Evolutionary conservation across 2,329 filamentous ascomycete species (phyloP).

Genomic region (Bipolaris sorokiniana): DNA sequence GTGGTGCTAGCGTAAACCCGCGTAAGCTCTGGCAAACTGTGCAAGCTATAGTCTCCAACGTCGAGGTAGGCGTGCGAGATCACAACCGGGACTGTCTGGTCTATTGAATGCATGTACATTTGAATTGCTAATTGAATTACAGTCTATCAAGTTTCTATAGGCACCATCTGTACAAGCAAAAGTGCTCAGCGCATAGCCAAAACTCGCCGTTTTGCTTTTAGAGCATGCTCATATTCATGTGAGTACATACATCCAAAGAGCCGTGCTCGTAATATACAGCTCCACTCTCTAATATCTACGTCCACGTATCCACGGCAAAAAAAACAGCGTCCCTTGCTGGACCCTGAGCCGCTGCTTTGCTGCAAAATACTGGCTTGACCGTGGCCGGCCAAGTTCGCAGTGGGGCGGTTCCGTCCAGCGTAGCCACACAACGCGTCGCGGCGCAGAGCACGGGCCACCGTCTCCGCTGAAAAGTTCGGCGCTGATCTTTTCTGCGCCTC

Average conservation of each 20-base stretch:
- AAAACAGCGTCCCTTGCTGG: background rate
- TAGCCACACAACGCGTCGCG: constrained; percentile 7
- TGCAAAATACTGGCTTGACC: constrained; percentile 4
- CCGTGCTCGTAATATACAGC: background rate
- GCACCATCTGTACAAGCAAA: background rate
- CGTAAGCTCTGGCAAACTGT: background rate
- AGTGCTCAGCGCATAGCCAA: background rate
- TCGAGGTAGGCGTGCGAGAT: background rate
- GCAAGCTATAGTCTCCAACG: background rate
- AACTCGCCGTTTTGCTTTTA: background rate
- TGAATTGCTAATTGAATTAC: background rate
- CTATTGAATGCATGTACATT: background rate
- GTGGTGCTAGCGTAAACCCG: constrained; percentile 7
- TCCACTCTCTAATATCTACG: background rate
- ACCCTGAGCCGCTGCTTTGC: constrained; percentile 2
- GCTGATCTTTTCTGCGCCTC: constrained; percentile 17
- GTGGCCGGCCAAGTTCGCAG: constrained; percentile 5
- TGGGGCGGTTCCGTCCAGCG: constrained; percentile 11
- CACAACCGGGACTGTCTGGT: background rate
- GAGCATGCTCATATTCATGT: background rate
- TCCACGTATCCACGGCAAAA: background rate
- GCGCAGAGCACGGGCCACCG: constrained; percentile 5
- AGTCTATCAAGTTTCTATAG: background rate
- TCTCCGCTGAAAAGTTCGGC: constrained; percentile 23
- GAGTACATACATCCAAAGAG: too few species aligned